A percentile compares a stretch with the other conserved stretches of the same genome.
These are phyloP conservation scores for Nepenthes mirabilis DNA, from an alignment of 148 eudicot species.

Conservation along the genomic window DNA sequence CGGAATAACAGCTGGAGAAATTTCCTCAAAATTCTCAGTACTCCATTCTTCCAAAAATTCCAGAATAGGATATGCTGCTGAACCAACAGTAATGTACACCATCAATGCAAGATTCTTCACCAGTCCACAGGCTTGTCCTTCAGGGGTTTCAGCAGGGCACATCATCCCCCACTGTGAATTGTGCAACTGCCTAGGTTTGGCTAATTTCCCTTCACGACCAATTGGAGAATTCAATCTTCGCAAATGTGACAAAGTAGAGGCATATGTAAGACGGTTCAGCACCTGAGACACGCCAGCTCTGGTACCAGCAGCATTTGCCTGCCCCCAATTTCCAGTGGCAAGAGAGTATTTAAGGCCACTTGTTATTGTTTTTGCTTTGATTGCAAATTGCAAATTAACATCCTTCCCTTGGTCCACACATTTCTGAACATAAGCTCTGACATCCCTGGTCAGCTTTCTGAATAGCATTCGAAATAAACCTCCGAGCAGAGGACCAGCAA, in stretches of 20 bases:
- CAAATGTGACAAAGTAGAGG: conserved; percentile 91
- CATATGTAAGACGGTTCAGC: conserved; percentile 94
- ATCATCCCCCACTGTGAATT: conserved; percentile 99
- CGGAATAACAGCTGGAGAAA: conserved; percentile 91
- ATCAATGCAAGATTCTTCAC: conserved; percentile 96
- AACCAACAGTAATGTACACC: conserved; percentile 94
- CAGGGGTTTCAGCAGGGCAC: conserved; percentile 99
- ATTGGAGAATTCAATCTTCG: conserved; percentile 91
- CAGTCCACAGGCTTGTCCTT: conserved; percentile 98
- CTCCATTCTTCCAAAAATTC: conserved; percentile 99
- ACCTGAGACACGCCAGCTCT: conserved; percentile 99
- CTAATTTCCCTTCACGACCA: conserved; percentile 96
- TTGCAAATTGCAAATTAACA: conserved; percentile 89
- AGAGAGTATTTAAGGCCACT: conserved; percentile 97
- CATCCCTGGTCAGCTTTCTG: conserved; percentile 94
- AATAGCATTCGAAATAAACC: conserved; percentile 91
- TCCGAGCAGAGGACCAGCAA: conserved; percentile 98
- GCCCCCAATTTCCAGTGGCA: conserved; percentile 99
- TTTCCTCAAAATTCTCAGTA: conserved; percentile 93
- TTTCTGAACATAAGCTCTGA: conserved; percentile 89
- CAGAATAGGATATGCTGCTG: conserved; percentile 91
- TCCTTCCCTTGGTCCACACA: conserved; percentile 92
- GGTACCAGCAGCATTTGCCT: conserved; percentile 97
- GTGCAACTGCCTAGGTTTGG: conserved; percentile 96
- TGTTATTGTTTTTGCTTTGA: conserved; percentile 94